These are phyloP conservation scores for Pisolithus marmoratus DNA, from an alignment of 768 basidiomycete genomes.

Conservation along the genomic window DNA sequence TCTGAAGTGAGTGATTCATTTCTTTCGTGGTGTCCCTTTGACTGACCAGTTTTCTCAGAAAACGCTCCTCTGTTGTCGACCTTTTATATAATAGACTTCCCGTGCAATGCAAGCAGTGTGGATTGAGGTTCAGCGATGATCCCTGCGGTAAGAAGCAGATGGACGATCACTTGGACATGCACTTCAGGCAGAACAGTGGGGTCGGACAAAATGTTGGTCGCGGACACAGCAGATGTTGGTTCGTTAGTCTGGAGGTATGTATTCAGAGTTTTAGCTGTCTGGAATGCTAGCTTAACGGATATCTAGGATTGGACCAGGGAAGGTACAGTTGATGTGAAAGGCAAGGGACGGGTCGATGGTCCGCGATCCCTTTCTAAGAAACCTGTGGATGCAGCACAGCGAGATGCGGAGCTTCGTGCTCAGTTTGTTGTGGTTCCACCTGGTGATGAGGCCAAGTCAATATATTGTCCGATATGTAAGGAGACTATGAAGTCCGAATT, in stretches of 20 bases:
- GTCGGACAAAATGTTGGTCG: constrained; percentile 72
- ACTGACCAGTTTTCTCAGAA: constrained; percentile 18
- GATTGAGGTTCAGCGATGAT: constrained; percentile 76
- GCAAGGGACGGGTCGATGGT: constrained; percentile 60
- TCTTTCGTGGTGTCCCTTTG: not conserved
- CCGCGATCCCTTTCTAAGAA: constrained; percentile 48
- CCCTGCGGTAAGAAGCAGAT: constrained; percentile 65
- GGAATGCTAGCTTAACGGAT: constrained; percentile 9
- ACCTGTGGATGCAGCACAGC: constrained; percentile 61
- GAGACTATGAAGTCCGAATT: constrained; percentile 89
- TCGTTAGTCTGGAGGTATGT: constrained; percentile 73
- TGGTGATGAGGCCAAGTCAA: constrained; percentile 75
- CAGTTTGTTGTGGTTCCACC: constrained; percentile 87
- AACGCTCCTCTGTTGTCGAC: constrained; percentile 52
- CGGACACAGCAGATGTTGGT: constrained; percentile 89
- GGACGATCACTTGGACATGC: constrained; percentile 92
- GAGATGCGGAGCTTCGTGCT: constrained; percentile 68
- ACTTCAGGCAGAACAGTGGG: constrained; percentile 89
- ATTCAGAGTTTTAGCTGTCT: not conserved
- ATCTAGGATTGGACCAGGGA: constrained; percentile 86
- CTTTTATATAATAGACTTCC: constrained; percentile 73
- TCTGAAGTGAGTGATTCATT: constrained; percentile 45
- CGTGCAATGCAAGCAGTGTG: constrained; percentile 91
- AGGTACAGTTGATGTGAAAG: constrained; percentile 51
- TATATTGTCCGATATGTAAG: constrained; percentile 96